A percentile compares a stretch with the other conserved stretches of the same genome.
These are phyloP conservation scores for Russula sp. DNA, from an alignment of 768 basidiomycete species.

Conservation along the genomic window DNA sequence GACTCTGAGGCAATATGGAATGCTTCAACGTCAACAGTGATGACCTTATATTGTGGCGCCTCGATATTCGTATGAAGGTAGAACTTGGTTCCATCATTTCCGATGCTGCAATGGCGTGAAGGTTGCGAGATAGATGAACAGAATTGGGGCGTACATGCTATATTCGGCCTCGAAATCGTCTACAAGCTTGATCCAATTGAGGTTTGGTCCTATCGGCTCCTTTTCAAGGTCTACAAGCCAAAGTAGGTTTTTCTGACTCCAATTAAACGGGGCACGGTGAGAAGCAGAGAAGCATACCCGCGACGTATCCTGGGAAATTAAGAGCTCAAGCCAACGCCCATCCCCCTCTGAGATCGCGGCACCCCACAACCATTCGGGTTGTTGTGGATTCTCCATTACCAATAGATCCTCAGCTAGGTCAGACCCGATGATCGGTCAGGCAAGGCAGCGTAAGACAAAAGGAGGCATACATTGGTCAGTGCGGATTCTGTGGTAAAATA, in stretches of 20 bases:
- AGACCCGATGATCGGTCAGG: not conserved
- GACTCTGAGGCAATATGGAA: slow-evolving; percentile 9
- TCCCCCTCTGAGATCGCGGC: slow-evolving; percentile 51
- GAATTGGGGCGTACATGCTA: slow-evolving; percentile 41
- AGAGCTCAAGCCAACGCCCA: slow-evolving; percentile 54
- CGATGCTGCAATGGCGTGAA: slow-evolving; percentile 37
- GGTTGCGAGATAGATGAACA: not conserved
- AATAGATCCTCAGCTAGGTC: slow-evolving; percentile 57
- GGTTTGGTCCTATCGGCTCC: slow-evolving; percentile 51
- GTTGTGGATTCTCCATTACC: slow-evolving; percentile 52
- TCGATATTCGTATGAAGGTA: slow-evolving; percentile 59
- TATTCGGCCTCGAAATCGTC: slow-evolving; percentile 64
- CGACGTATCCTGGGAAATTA: slow-evolving; percentile 52
- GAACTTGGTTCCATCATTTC: slow-evolving; percentile 54
- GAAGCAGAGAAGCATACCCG: slow-evolving; percentile 34
- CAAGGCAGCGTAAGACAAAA: not conserved
- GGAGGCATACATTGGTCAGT: slow-evolving; percentile 53
- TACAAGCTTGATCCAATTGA: slow-evolving; percentile 67
- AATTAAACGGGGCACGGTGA: not conserved
- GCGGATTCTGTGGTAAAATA: slow-evolving; percentile 70
- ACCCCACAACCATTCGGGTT: slow-evolving; percentile 61
- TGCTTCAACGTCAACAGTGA: slow-evolving; percentile 55
- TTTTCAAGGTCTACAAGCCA: slow-evolving; percentile 65
- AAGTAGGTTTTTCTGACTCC: slow-evolving; percentile 54
- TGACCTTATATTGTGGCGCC: slow-evolving; percentile 59